Evolutionary conservation across 2,329 filamentous ascomycete genomes (phyloP).

Genomic region (Penicillium concentricum): DNA sequence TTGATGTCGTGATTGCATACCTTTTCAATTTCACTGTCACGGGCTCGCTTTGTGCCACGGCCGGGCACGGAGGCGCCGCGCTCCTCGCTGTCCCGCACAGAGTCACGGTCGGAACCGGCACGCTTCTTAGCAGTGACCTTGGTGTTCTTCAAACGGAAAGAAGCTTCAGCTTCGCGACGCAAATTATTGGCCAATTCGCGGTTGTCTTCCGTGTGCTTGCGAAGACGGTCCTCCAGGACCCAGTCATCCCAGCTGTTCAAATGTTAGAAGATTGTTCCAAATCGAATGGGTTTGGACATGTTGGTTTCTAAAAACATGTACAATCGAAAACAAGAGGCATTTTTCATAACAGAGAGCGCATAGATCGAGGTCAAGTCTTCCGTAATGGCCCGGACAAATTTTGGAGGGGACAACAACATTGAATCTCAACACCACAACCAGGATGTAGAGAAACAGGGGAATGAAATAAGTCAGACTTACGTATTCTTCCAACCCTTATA

Average conservation of each 20-base stretch:
- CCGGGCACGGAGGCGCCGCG: slow-evolving; percentile 42
- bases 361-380: neutral
- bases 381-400: neutral
- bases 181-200: slow-evolving; percentile 71
- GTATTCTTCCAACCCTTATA: slow-evolving; percentile 99
- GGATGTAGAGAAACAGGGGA: neutral
- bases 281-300: neutral
- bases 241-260: slow-evolving; percentile 85
- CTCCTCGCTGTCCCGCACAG: slow-evolving; percentile 47
- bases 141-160: slow-evolving; percentile 32
- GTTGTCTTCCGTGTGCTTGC: slow-evolving; percentile 94
- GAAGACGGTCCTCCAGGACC: slow-evolving; percentile 89
- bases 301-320: neutral
- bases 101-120: slow-evolving; percentile 43
- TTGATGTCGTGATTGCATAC: slow-evolving; percentile 26
- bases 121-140: slow-evolving; percentile 42
- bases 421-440: neutral
- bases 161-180: slow-evolving; percentile 42
- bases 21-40: slow-evolving; percentile 51
- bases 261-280: slow-evolving; percentile 12
- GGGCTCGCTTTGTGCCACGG: slow-evolving; percentile 44
- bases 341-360: neutral
- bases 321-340: neutral
- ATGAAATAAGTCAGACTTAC: slow-evolving; percentile 50
- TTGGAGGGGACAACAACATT: neutral